Conservation (phyloP, 179 eudicot genomes). For the Vitellaria paradoxa region DNA sequence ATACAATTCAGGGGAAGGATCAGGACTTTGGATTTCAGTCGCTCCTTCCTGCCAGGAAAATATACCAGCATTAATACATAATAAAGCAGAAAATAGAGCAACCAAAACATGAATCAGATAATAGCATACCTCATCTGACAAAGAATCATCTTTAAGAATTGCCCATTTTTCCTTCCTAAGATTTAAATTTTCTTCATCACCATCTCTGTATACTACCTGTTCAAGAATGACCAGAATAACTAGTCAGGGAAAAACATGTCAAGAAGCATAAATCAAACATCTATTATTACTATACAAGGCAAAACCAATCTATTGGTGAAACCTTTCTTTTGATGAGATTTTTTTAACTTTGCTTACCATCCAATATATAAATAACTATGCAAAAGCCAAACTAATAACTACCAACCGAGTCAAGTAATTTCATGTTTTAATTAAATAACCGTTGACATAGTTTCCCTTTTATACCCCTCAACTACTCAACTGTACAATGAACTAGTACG, state of each 20-base stretch:
- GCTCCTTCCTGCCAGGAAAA: slow-evolving; percentile 41
- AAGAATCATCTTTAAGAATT: slow-evolving; percentile 24
- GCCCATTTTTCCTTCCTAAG: slow-evolving; percentile 58
- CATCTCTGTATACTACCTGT: slow-evolving; percentile 66
- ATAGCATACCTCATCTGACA: slow-evolving; percentile 40
- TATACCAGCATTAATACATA: slow-evolving; percentile 5
- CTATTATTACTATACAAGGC: no score
- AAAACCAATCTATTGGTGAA: no score
- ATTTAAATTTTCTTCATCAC: slow-evolving; percentile 56
- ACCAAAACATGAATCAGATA: neutral
- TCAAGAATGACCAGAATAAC: slow-evolving; percentile 5
- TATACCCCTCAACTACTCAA: no score
- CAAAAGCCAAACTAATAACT: no score
- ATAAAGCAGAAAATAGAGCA: neutral
- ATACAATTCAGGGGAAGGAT: slow-evolving; percentile 63
- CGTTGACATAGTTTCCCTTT: no score
- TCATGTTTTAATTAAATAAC: no score
- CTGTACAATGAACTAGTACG: no score
- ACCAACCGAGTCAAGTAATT: no score
- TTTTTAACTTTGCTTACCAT: no score
- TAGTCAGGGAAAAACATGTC: neutral
- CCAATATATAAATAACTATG: no score
- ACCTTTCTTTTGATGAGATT: no score
- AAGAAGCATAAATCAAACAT: neutral
- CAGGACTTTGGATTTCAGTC: slow-evolving; percentile 45